These are phyloP conservation scores for Paramecium pentaurelia DNA, from an alignment of 73 alveolate genomes.

Conservation along the genomic window DNA sequence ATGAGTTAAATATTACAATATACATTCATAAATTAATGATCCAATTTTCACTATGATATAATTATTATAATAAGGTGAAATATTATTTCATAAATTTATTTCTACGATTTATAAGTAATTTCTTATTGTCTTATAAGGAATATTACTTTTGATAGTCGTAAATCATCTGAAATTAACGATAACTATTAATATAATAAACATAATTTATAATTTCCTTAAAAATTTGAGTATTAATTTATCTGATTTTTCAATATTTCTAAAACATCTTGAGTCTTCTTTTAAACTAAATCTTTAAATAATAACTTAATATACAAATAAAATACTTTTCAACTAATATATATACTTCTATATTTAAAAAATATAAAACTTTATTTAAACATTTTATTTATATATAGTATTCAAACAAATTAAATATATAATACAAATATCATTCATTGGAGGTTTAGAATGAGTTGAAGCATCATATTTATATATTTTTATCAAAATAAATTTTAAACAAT, in stretches of 20 bases:
- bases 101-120: not conserved
- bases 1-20: not conserved
- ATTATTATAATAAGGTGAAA: not conserved
- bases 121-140: not conserved
- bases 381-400: not conserved
- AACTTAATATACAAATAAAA: too few relatives aligned
- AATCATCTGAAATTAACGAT: not conserved
- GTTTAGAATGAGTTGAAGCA: too few relatives aligned
- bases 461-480: too few relatives aligned
- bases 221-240: not conserved
- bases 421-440: not conserved
- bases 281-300: too few relatives aligned
- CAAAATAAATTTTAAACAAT: not conserved
- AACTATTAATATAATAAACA: not conserved
- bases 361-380: too few relatives aligned
- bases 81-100: not conserved
- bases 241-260: not conserved
- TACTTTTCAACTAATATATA: not conserved
- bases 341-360: too few relatives aligned
- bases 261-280: not conserved
- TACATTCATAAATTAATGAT: not conserved
- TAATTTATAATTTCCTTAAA: not conserved
- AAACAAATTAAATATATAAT: too few relatives aligned
- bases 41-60: not conserved
- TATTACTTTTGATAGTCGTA: not conserved